A percentile compares a stretch with the other conserved stretches of the same genome.
These are phyloP conservation scores for Adansonia madagascariensis DNA, from an alignment of 441 rosid species.

Conservation along the genomic window DNA sequence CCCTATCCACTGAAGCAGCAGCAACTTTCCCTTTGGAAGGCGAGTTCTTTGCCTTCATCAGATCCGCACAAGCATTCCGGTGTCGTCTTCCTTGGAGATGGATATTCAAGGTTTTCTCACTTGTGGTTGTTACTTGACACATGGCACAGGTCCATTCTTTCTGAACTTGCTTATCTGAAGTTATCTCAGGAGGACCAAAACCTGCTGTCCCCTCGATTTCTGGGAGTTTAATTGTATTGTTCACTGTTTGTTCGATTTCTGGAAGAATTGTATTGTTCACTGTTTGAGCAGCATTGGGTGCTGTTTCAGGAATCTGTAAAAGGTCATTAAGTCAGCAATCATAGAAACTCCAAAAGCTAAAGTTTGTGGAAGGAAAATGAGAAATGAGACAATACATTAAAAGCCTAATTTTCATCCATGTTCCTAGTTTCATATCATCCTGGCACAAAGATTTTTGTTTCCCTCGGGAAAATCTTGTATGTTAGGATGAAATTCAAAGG, in stretches of 20 bases:
- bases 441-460: neutral
- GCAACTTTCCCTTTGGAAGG: constrained; percentile 8
- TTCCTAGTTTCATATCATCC: neutral
- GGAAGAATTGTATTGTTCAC: neutral
- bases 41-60: constrained; percentile 32
- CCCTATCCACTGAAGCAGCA: neutral
- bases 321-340: neutral
- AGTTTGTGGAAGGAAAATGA: neutral
- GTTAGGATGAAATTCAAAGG: neutral
- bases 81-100: constrained; percentile 39
- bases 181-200: neutral
- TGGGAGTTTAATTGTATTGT: neutral
- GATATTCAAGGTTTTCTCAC: constrained; percentile 30
- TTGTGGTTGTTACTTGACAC: constrained; percentile 30
- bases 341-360: neutral
- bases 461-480: neutral
- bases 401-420: neutral
- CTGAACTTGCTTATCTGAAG: constrained; percentile 21
- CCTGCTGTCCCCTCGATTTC: constrained; percentile 12
- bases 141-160: constrained; percentile 36
- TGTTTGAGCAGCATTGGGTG: neutral
- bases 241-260: constrained; percentile 16
- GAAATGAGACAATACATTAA: neutral
- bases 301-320: constrained; percentile 25
- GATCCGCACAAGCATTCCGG: constrained; percentile 7